These are phyloP conservation scores for Fomitopsis pulvina DNA, from an alignment of 768 basidiomycete species.

Conservation along the genomic window DNA sequence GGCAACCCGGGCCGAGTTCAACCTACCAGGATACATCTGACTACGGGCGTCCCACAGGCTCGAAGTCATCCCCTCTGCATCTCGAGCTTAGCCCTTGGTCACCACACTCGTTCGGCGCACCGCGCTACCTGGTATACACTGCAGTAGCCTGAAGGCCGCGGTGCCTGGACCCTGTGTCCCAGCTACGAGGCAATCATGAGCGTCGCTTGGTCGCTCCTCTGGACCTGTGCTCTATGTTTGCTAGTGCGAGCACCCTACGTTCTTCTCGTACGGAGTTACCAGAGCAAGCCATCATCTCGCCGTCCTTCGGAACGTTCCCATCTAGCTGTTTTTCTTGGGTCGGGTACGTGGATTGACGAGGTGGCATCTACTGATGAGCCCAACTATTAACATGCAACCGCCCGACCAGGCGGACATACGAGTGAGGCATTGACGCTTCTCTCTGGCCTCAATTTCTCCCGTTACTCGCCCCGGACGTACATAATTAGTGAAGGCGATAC, in stretches of 20 bases:
- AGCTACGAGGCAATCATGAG: too few species aligned
- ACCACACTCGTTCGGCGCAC: too few species aligned
- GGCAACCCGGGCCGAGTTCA: too few species aligned
- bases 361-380: not conserved
- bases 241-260: not conserved
- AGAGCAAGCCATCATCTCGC: not conserved
- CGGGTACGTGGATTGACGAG: conserved; percentile 46
- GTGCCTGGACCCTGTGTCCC: too few species aligned
- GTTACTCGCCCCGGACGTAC: conserved; percentile 76
- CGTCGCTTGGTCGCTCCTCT: not conserved
- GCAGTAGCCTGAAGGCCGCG: too few species aligned
- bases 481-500: conserved; percentile 76
- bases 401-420: conserved; percentile 80
- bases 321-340: conserved; percentile 88
- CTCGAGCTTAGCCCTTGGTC: too few species aligned
- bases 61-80: too few species aligned
- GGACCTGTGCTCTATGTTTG: not conserved
- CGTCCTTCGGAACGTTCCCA: conserved; percentile 22
- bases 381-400: not conserved
- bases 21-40: too few species aligned
- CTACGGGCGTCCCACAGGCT: too few species aligned
- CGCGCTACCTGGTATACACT: too few species aligned
- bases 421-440: conserved; percentile 74
- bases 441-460: conserved; percentile 63
- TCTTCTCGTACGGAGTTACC: not conserved